Evolutionary conservation across 768 basidiomycete genomes (phyloP).

Genomic region (Calocybe indica): DNA sequence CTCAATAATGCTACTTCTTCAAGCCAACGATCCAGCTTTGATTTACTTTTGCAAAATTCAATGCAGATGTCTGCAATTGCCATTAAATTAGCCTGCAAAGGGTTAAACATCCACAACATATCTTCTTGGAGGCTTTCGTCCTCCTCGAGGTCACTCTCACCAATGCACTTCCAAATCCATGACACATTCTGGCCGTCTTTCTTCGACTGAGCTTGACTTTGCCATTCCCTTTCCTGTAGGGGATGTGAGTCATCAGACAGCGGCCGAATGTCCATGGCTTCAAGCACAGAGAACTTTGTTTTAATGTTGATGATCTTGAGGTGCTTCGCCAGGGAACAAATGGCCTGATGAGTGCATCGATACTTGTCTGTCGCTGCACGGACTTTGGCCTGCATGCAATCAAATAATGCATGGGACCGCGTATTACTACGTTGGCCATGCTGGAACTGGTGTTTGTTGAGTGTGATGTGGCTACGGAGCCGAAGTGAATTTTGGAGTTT

Average conservation of each 20-base stretch:
- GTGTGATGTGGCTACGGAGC: conserved; percentile 4
- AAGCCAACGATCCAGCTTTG: conserved; percentile 2
- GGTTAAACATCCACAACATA: conserved; percentile 1
- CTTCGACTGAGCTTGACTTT: background rate
- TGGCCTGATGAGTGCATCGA: conserved; percentile 1
- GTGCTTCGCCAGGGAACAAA: background rate
- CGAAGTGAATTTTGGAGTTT: conserved; percentile 8
- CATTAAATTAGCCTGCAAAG: background rate
- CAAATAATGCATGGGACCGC: conserved; percentile 5
- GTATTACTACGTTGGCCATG: conserved; percentile 9
- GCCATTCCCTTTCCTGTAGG: background rate
- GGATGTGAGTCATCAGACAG: conserved; percentile 1
- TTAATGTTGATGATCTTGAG: conserved; percentile 4
- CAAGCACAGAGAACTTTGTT: conserved; percentile 4
- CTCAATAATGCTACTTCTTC: conserved; percentile 5
- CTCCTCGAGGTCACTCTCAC: conserved; percentile 1
- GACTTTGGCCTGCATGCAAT: conserved; percentile 4
- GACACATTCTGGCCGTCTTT: conserved; percentile 7
- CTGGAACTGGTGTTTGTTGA: conserved; percentile 9
- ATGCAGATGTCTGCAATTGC: conserved; percentile 6
- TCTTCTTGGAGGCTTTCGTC: conserved; percentile 8
- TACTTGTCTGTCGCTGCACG: conserved; percentile 4
- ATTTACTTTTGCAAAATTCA: conserved; percentile 8
- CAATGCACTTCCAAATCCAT: conserved; percentile 14
- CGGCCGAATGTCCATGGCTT: conserved; percentile 5